phyloP scores from a whole-genome alignment of 805 yeast species.

The Saturnispora quitensis region DNA sequence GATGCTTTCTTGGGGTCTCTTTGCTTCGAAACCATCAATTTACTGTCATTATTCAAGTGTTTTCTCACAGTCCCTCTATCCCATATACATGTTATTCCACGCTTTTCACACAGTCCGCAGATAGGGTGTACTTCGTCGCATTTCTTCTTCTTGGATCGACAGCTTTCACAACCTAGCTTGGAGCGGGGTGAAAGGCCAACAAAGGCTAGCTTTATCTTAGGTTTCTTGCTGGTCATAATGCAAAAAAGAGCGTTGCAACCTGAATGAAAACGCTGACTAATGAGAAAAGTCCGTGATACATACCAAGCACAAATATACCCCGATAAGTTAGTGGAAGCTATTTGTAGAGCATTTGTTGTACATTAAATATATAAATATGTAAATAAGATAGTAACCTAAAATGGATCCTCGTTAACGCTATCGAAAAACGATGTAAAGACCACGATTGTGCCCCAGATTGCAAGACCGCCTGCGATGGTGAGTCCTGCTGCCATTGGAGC shows the following conservation, averaged over 20 bases:
- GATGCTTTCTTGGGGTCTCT: not conserved
- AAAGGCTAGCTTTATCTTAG: slow-evolving; percentile 11
- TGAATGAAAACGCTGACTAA: not conserved
- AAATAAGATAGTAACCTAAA: slow-evolving; percentile 3
- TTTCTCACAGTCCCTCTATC: not conserved
- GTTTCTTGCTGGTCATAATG: not conserved
- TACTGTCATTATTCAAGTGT: not conserved
- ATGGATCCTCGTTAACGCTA: slow-evolving; percentile 33
- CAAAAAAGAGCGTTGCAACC: not conserved
- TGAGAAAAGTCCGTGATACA: not conserved
- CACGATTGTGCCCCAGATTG: slow-evolving; percentile 76
- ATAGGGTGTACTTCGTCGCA: slow-evolving; percentile 41
- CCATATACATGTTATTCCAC: slow-evolving; percentile 25
- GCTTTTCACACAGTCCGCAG: slow-evolving; percentile 34
- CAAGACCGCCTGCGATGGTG: slow-evolving; percentile 75
- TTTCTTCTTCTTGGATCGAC: slow-evolving; percentile 38
- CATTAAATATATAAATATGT: not conserved
- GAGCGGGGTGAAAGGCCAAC: slow-evolving; percentile 30
- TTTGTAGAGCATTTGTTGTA: not conserved
- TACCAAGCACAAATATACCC: not conserved
- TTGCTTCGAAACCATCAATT: not conserved
- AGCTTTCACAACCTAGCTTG: slow-evolving; percentile 31
- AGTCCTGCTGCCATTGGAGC: slow-evolving; percentile 62
- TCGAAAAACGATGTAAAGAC: slow-evolving; percentile 75
- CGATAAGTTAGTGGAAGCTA: not conserved